Conservation (phyloP, 2,329 filamentous ascomycete genomes). For the Clarireedia hainanense region DNA sequence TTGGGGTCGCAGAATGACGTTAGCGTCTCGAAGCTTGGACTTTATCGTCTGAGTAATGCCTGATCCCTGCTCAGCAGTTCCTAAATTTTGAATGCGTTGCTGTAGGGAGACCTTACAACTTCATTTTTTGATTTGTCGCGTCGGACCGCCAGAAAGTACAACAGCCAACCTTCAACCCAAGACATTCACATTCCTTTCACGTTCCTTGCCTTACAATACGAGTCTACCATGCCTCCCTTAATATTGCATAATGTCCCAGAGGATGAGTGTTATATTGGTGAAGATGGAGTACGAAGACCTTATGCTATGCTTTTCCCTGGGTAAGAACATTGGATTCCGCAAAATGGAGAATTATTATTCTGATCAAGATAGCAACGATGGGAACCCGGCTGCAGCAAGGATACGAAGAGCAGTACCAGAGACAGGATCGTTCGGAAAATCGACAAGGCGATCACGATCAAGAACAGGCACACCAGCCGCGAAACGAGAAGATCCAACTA, state of each 20-base stretch:
- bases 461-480: conserved; percentile 47
- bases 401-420: conserved; percentile 48
- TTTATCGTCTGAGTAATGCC: neutral
- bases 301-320: conserved; percentile 60
- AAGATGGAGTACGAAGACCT: conserved; percentile 56
- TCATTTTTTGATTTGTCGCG: conserved; percentile 8
- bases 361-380: conserved; percentile 40
- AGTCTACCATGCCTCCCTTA: conserved; percentile 48
- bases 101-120: neutral
- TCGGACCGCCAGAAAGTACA: neutral
- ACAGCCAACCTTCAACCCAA: neutral
- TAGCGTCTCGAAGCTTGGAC: neutral
- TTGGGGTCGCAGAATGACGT: neutral
- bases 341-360: conserved; percentile 8
- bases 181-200: conserved; percentile 6
- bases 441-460: conserved; percentile 54
- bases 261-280: conserved; percentile 58
- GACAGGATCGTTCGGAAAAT: conserved; percentile 59
- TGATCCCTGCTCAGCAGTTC: neutral
- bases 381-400: conserved; percentile 39
- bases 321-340: conserved; percentile 34
- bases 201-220: neutral
- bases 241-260: conserved; percentile 63
- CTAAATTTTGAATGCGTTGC: conserved; percentile 3
- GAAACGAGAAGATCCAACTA: conserved; percentile 50